phyloP scores from a whole-genome alignment of 2,329 filamentous ascomycete genomes.

The Colletotrichum musae region DNA sequence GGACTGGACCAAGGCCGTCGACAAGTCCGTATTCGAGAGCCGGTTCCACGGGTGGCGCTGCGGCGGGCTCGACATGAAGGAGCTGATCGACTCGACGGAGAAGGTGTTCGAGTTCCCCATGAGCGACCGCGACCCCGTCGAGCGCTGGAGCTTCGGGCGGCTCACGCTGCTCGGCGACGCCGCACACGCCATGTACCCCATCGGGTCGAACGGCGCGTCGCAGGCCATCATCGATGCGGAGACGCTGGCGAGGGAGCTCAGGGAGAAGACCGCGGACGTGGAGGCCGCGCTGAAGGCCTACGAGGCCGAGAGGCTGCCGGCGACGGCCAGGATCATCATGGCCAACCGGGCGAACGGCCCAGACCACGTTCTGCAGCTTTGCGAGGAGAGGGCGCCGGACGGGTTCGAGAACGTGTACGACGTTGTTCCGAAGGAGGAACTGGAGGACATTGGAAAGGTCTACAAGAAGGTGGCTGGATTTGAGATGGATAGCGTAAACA shows the following conservation, averaged over 20 bases:
- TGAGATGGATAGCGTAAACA: slow-evolving; percentile 29
- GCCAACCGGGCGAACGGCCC: slow-evolving; percentile 28
- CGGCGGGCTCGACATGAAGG: slow-evolving; percentile 22
- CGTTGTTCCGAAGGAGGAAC: slow-evolving; percentile 24
- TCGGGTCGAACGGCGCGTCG: slow-evolving; percentile 42
- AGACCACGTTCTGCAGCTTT: slow-evolving; percentile 28
- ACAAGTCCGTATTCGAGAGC: slow-evolving; percentile 23
- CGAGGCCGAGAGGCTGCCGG: slow-evolving; percentile 21
- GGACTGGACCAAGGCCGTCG: slow-evolving; percentile 27
- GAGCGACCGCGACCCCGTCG: slow-evolving; percentile 40
- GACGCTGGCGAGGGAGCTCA: slow-evolving; percentile 16
- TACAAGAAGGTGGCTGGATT: slow-evolving; percentile 33
- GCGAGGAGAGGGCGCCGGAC: slow-evolving; percentile 26
- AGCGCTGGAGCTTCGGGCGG: slow-evolving; percentile 41
- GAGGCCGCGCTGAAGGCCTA: slow-evolving; percentile 20
- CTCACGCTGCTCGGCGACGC: slow-evolving; percentile 42
- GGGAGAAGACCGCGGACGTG: slow-evolving; percentile 3
- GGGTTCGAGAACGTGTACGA: slow-evolving; percentile 23
- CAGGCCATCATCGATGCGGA: slow-evolving; percentile 32
- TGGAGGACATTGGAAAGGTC: slow-evolving; percentile 19
- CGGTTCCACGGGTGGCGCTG: slow-evolving; percentile 25
- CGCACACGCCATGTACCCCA: slow-evolving; percentile 42
- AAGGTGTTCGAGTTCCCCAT: slow-evolving; percentile 38
- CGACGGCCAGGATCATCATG: slow-evolving; percentile 27
- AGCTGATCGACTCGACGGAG: slow-evolving; percentile 23